Evolutionary conservation across 176 grass and related monocot species (phyloP).

Genomic region (Puya raimondii): DNA sequence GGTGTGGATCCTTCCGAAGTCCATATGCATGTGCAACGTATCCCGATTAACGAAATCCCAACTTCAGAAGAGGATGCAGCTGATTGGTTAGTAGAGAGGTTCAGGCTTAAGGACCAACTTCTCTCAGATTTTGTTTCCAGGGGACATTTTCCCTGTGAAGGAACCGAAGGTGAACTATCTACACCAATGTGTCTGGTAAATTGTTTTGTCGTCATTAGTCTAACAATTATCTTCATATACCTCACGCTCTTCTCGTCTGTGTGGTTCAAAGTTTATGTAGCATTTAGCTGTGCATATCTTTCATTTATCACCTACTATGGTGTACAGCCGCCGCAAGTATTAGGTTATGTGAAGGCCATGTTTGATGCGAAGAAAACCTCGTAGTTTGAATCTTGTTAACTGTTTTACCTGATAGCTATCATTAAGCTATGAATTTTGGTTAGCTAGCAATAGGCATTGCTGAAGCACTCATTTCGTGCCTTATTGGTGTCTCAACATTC

Average conservation of each 20-base stretch:
- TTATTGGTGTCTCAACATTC: no score
- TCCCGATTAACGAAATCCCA: conserved; percentile 46
- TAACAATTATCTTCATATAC: conserved; percentile 40
- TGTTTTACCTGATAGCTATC: conserved; percentile 14
- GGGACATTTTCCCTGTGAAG: conserved; percentile 69
- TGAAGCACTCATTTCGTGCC: no score
- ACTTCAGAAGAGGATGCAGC: conserved; percentile 46
- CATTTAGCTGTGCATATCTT: conserved; percentile 46
- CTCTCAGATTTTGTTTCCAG: conserved; percentile 35
- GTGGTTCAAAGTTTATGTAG: conserved; percentile 79
- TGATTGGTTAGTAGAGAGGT: conserved; percentile 59
- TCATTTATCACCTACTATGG: conserved; percentile 46
- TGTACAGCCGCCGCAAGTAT: conserved; percentile 43
- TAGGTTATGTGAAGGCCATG: conserved; percentile 13
- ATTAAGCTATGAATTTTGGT: conserved; percentile 1
- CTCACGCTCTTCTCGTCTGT: conserved; percentile 53
- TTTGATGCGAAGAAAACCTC: conserved; percentile 33
- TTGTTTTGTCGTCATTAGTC: conserved; percentile 31
- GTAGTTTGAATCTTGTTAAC: conserved; percentile 21
- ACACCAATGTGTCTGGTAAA: conserved; percentile 44
- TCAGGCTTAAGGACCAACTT: conserved; percentile 66
- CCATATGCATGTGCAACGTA: conserved; percentile 57
- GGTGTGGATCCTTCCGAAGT: conserved; percentile 80
- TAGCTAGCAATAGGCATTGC: neutral
- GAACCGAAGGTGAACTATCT: conserved; percentile 58